phyloP scores from a whole-genome alignment of 2,329 filamentous ascomycete species.

The Verticillium nubilum region DNA sequence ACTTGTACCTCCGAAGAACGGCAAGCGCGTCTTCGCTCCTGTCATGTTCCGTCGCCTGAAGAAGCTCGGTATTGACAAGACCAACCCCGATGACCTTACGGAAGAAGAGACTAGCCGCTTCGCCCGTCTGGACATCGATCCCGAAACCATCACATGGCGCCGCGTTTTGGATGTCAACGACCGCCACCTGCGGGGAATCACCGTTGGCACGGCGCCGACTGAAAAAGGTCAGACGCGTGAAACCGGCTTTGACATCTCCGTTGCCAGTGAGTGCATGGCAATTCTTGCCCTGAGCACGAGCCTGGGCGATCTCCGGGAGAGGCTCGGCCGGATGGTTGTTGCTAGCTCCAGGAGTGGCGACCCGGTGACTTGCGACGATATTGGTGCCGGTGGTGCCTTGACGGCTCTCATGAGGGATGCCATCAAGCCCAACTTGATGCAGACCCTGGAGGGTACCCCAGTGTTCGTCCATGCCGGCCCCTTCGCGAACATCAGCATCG shows the following conservation, averaged over 20 bases:
- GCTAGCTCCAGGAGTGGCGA: conserved; percentile 81
- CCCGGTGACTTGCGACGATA: conserved; percentile 91
- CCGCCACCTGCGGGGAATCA: conserved; percentile 83
- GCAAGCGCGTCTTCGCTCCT: conserved; percentile 77
- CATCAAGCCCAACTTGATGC: conserved; percentile 99
- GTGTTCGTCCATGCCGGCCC: conserved; percentile 97
- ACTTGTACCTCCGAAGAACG: conserved; percentile 84
- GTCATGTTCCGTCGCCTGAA: conserved; percentile 91
- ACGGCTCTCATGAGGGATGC: conserved; percentile 96
- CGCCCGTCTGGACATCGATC: conserved; percentile 93
- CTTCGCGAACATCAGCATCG: conserved; percentile 97
- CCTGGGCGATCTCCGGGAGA: conserved; percentile 83
- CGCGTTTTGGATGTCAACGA: conserved; percentile 97
- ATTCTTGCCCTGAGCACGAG: conserved; percentile 90
- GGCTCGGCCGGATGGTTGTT: conserved; percentile 92
- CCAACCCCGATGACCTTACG: conserved; percentile 83
- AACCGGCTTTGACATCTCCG: conserved; percentile 96
- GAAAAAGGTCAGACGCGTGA: conserved; percentile 85
- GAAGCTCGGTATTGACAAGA: conserved; percentile 95
- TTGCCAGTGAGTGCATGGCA: conserved; percentile 97
- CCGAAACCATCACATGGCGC: conserved; percentile 94
- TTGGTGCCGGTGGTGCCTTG: conserved; percentile 86
- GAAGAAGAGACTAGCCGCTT: conserved; percentile 84
- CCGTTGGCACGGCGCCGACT: conserved; percentile 79
- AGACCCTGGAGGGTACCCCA: conserved; percentile 92